phyloP scores from a whole-genome alignment of 495 filamentous ascomycete genomes.

The Cladorrhinum samala region DNA sequence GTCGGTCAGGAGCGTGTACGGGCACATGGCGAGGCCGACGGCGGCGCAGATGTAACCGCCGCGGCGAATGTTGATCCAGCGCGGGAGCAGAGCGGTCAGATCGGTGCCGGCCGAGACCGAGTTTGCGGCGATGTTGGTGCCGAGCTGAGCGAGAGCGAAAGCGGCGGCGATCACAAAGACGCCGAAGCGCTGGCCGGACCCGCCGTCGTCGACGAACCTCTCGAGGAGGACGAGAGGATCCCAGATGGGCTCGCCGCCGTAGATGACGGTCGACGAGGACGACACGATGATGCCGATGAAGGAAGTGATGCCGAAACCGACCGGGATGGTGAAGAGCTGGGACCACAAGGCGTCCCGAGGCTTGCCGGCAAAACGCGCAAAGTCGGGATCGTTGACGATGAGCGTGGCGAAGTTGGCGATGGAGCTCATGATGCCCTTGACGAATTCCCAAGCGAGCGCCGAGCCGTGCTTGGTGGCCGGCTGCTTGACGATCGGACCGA shows the following conservation, averaged over 20 bases:
- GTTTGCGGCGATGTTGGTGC: constrained; percentile 92
- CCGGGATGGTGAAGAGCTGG: constrained; percentile 79
- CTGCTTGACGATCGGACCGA: constrained; percentile 81
- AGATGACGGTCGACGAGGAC: constrained; percentile 76
- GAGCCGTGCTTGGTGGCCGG: constrained; percentile 57
- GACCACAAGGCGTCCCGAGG: constrained; percentile 84
- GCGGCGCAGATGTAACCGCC: constrained; percentile 84
- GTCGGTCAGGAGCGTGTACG: constrained; percentile 71
- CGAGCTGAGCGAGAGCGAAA: constrained; percentile 81
- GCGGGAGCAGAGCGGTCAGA: constrained; percentile 82
- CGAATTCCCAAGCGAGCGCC: constrained; percentile 70
- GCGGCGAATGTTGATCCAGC: constrained; percentile 81
- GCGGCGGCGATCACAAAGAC: constrained; percentile 82
- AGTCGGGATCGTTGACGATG: constrained; percentile 83
- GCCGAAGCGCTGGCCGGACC: constrained; percentile 71
- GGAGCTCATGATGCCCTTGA: constrained; percentile 78
- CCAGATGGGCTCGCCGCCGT: constrained; percentile 70
- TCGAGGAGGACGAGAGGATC: constrained; percentile 74
- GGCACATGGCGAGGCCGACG: constrained; percentile 82
- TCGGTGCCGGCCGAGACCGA: constrained; percentile 86
- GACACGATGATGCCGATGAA: constrained; percentile 94
- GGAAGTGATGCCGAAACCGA: constrained; percentile 81
- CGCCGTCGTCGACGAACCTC: constrained; percentile 66
- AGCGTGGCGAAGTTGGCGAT: constrained; percentile 93
- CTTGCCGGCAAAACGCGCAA: constrained; percentile 75